A percentile compares a stretch with the other conserved stretches of the same genome.
phyloP scores from a whole-genome alignment of 768 basidiomycete species.

The Tulasnella sp. region DNA sequence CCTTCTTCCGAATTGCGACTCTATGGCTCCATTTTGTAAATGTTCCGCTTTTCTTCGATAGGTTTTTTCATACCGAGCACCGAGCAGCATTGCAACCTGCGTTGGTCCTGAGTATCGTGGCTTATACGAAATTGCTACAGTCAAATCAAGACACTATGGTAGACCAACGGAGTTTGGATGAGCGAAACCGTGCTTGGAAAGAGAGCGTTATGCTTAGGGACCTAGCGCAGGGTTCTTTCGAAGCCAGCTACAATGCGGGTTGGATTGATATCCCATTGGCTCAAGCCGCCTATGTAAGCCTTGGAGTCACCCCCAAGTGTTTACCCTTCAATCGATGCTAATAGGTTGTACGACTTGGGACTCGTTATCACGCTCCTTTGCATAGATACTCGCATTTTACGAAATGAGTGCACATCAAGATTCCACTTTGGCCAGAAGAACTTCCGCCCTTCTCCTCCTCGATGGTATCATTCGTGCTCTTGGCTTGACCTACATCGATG shows the following conservation, averaged over 20 bases:
- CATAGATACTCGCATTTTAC: constrained; percentile 12
- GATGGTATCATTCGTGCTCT: constrained; percentile 12
- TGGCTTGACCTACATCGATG: constrained; percentile 14
- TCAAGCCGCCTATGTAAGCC: constrained; percentile 15
- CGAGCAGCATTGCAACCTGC: constrained; percentile 13
- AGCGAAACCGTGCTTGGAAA: constrained; percentile 4
- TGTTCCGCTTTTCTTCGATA: constrained; percentile 15
- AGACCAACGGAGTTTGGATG: background rate
- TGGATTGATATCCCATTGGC: constrained; percentile 14
- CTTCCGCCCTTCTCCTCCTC: background rate
- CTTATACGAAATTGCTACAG: constrained; percentile 12
- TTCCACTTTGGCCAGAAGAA: background rate
- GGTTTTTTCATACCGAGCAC: constrained; percentile 11
- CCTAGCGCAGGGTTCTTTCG: constrained; percentile 12
- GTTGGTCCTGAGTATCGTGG: constrained; percentile 11
- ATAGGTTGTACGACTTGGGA: too few species aligned
- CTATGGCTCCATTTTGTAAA: constrained; percentile 16
- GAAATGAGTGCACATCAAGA: constrained; percentile 15
- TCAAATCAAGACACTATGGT: background rate
- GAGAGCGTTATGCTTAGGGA: constrained; percentile 11
- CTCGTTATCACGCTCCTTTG: too few species aligned
- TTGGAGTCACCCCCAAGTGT: background rate
- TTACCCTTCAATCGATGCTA: too few species aligned
- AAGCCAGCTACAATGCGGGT: constrained; percentile 14
- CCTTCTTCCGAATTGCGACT: constrained; percentile 6